Evolutionary conservation across 2,329 filamentous ascomycete genomes (phyloP).

Genomic region (Monosporascus sp.): DNA sequence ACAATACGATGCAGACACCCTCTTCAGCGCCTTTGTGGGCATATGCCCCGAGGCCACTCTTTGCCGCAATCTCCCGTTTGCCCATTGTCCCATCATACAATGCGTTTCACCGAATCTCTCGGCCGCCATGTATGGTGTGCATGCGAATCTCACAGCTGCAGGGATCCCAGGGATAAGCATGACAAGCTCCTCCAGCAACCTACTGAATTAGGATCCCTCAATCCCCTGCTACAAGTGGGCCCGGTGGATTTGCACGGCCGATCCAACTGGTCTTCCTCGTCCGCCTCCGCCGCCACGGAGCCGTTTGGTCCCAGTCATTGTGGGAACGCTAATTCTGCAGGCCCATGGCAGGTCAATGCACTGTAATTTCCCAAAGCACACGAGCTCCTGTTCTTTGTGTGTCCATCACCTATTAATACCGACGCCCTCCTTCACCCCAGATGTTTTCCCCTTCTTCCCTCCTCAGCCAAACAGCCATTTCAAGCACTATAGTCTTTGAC

Average conservation of each 20-base stretch:
- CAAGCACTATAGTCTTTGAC: slow-evolving; percentile 33
- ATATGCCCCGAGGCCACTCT: not conserved
- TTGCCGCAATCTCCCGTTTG: not conserved
- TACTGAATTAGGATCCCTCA: not conserved
- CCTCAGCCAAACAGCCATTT: slow-evolving; percentile 42
- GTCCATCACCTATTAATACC: slow-evolving; percentile 41
- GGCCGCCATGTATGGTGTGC: not conserved
- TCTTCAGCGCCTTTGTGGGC: not conserved
- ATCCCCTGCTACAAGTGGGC: not conserved
- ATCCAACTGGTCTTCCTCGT: slow-evolving; percentile 7
- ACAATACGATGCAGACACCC: not conserved
- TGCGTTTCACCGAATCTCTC: not conserved
- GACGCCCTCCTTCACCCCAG: slow-evolving; percentile 28
- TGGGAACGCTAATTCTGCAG: slow-evolving; percentile 11
- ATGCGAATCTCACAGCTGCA: not conserved
- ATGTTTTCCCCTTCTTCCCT: slow-evolving; percentile 24
- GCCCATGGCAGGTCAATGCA: slow-evolving; percentile 16
- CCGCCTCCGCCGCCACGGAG: slow-evolving; percentile 12
- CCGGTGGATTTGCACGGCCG: not conserved
- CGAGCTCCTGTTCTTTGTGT: slow-evolving; percentile 24
- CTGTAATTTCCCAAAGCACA: slow-evolving; percentile 26
- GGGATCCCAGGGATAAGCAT: not conserved
- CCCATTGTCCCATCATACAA: not conserved
- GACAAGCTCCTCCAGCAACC: not conserved
- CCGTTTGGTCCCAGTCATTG: slow-evolving; percentile 2